Evolutionary conservation across 805 yeast genomes (phyloP).

Genomic region (Spathaspora sp.): DNA sequence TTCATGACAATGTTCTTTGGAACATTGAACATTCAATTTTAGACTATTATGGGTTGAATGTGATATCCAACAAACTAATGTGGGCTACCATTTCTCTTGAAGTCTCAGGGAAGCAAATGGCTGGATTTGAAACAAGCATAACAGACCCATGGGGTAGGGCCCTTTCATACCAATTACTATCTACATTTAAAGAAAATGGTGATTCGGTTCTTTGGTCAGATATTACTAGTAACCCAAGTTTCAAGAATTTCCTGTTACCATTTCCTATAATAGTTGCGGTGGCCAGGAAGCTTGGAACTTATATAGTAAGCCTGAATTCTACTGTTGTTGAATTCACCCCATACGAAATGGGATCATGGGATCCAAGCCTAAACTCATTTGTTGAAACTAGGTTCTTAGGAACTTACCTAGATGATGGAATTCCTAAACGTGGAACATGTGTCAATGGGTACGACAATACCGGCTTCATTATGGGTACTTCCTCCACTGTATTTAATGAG

Average conservation of each 20-base stretch:
- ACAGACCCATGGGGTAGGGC: conserved; percentile 46
- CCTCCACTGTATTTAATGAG: conserved; percentile 76
- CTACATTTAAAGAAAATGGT: conserved; percentile 22
- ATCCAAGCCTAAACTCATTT: conserved; percentile 64
- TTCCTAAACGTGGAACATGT: conserved; percentile 47
- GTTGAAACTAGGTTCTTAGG: conserved; percentile 69
- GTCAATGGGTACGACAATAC: conserved; percentile 73
- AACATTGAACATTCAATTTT: conserved; percentile 61
- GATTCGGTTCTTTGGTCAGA: conserved; percentile 29
- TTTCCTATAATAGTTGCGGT: conserved; percentile 37
- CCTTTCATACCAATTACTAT: conserved; percentile 35
- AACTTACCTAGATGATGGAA: conserved; percentile 58
- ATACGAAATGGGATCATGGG: conserved; percentile 78
- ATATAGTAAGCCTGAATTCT: conserved; percentile 29
- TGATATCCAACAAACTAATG: conserved; percentile 13
- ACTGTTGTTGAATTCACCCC: conserved; percentile 38
- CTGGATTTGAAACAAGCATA: conserved; percentile 34
- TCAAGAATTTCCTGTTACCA: conserved; percentile 32
- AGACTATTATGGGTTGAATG: conserved; percentile 58
- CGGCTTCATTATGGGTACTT: conserved; percentile 79
- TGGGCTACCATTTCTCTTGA: conserved; percentile 53
- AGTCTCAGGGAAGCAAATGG: conserved; percentile 28
- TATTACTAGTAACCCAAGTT: conserved; percentile 21
- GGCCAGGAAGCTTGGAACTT: conserved; percentile 34
- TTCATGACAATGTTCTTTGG: conserved; percentile 27